These are phyloP conservation scores for Coprinellus micaceus DNA, from an alignment of 768 basidiomycete genomes.

Conservation along the genomic window DNA sequence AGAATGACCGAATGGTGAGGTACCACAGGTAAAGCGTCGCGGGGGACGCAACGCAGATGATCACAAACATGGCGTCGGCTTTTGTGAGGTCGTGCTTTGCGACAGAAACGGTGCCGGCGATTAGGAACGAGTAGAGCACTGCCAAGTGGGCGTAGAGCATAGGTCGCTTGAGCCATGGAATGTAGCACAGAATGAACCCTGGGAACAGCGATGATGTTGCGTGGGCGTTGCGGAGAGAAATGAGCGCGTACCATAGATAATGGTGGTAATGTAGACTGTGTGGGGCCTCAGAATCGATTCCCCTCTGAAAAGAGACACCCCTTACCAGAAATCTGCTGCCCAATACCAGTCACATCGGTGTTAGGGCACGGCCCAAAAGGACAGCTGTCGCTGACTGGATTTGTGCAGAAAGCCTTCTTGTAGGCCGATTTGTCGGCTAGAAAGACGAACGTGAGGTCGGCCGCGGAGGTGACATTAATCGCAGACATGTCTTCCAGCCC, in stretches of 20 bases:
- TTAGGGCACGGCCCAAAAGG: constrained; percentile 3
- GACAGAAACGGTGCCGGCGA: constrained; percentile 3
- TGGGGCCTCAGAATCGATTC: not conserved
- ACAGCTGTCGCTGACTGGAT: not conserved
- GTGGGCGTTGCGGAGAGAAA: not conserved
- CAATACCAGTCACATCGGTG: constrained; percentile 8
- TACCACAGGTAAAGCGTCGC: constrained; percentile 7
- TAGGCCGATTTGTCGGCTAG: not conserved
- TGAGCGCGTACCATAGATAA: constrained; percentile 1
- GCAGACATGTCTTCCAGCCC: not conserved
- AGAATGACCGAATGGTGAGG: not conserved
- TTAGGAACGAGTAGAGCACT: constrained; percentile 1
- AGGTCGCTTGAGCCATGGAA: constrained; percentile 3
- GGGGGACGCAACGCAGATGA: constrained; percentile 1
- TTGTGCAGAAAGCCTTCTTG: not conserved
- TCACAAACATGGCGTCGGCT: constrained; percentile 6
- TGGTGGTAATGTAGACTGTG: constrained; percentile 6
- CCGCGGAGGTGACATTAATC: not conserved
- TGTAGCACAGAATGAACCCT: constrained; percentile 5
- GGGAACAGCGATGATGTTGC: no score
- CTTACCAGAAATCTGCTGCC: constrained; percentile 7
- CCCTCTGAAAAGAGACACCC: not conserved
- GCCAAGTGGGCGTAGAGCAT: constrained; percentile 6
- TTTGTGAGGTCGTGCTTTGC: not conserved
- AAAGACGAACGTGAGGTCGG: not conserved